Percentiles rank a stretch among this genome's conserved stretches.
Evolutionary conservation across 371 early-diverging fungal genomes (phyloP).

Genomic region (Rhizopus delemar): DNA sequence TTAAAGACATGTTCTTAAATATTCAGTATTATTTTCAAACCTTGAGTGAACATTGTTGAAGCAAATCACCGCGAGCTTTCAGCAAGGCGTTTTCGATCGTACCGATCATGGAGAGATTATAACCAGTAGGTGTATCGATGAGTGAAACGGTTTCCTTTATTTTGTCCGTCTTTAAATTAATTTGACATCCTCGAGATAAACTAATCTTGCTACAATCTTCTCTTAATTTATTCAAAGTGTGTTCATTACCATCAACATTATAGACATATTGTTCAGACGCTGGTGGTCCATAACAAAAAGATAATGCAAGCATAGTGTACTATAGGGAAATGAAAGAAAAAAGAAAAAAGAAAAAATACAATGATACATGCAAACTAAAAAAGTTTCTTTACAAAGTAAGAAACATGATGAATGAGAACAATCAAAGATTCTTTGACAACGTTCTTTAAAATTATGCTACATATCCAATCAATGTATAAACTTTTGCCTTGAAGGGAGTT

Average conservation of each 20-base stretch:
- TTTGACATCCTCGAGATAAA: conserved; percentile 24
- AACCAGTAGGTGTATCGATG: conserved; percentile 14
- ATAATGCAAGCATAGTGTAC: conserved; percentile 22
- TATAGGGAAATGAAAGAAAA: conserved; percentile 6
- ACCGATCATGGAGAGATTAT: conserved; percentile 30
- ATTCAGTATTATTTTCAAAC: conserved; percentile 7
- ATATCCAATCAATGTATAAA: conserved; percentile 17
- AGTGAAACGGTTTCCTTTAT: conserved; percentile 3
- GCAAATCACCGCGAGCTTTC: conserved; percentile 34
- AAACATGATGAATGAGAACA: conserved; percentile 29
- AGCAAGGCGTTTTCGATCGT: conserved; percentile 19
- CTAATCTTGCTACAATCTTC: conserved; percentile 26
- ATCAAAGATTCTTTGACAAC: conserved; percentile 7
- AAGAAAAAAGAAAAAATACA: conserved; percentile 6
- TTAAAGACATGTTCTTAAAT: neutral
- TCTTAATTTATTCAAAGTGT: conserved; percentile 13
- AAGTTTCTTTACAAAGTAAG: conserved; percentile 14
- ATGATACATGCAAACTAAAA: conserved; percentile 24
- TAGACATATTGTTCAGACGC: conserved; percentile 26
- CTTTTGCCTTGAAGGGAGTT: neutral
- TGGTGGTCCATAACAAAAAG: conserved; percentile 33
- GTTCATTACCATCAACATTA: conserved; percentile 10
- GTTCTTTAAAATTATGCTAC: conserved; percentile 27
- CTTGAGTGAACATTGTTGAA: conserved; percentile 26
- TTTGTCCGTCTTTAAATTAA: conserved; percentile 18